Evolutionary conservation across 352 stramenopile genomes (phyloP).

Genomic region (Hyaloperonospora brassicae): DNA sequence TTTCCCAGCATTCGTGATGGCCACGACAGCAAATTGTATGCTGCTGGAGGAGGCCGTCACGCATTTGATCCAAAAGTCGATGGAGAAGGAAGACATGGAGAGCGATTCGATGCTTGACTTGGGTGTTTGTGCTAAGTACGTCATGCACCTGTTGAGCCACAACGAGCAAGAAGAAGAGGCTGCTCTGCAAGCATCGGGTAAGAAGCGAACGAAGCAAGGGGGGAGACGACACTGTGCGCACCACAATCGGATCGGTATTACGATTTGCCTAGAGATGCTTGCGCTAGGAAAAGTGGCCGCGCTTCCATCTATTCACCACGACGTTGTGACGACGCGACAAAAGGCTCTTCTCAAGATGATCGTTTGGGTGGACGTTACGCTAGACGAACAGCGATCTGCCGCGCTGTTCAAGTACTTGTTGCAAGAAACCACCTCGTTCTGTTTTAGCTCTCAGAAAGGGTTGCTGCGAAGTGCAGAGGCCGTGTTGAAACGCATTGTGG

Average conservation of each 20-base stretch:
- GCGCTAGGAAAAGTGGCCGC: conserved; percentile 43
- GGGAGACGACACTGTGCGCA: conserved; percentile 41
- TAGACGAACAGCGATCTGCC: conserved; percentile 42
- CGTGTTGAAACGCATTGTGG: conserved; percentile 34
- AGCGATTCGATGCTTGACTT: conserved; percentile 38
- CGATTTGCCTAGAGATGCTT: conserved; percentile 63
- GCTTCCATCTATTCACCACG: conserved; percentile 18
- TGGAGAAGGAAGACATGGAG: conserved; percentile 45
- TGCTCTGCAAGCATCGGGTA: neutral
- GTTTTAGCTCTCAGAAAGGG: conserved; percentile 33
- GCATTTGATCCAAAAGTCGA: conserved; percentile 51
- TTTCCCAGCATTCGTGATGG: conserved; percentile 58
- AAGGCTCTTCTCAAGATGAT: conserved; percentile 53
- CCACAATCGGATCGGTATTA: conserved; percentile 63
- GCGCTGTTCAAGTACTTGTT: conserved; percentile 45
- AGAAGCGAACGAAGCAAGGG: conserved; percentile 11
- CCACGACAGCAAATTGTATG: conserved; percentile 45
- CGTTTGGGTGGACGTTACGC: conserved; percentile 38
- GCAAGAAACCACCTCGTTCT: conserved; percentile 35
- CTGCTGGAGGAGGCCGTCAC: conserved; percentile 58
- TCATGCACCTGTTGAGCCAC: conserved; percentile 52
- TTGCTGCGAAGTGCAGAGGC: conserved; percentile 41
- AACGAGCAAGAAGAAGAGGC: conserved; percentile 26
- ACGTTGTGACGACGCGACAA: conserved; percentile 34
- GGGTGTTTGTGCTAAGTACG: conserved; percentile 45